phyloP scores from a whole-genome alignment of 2,329 filamentous ascomycete genomes.

The Niveomyces coronatus region DNA sequence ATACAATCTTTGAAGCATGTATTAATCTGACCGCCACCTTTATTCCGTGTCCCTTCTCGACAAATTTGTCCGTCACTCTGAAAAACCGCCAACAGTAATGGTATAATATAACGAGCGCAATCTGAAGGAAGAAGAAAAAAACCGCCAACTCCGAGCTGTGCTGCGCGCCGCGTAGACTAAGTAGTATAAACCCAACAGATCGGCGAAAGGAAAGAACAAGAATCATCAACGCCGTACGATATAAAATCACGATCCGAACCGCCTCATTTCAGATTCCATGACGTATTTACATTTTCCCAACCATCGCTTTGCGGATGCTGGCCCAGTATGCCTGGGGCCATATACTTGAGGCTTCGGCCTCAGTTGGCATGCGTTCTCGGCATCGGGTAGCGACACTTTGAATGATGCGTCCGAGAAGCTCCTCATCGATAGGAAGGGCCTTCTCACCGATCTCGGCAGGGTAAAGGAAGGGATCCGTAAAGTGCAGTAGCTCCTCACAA shows the following conservation, averaged over 20 bases:
- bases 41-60: too few species aligned
- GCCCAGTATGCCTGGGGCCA: slow-evolving; percentile 55
- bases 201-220: too few species aligned
- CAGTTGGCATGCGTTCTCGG: slow-evolving; percentile 46
- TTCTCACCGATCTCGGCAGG: slow-evolving; percentile 46
- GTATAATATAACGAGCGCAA: slow-evolving; percentile 12
- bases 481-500: slow-evolving; percentile 49
- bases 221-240: too few species aligned
- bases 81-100: slow-evolving; percentile 9
- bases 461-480: slow-evolving; percentile 53
- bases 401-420: slow-evolving; percentile 50
- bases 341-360: slow-evolving; percentile 41
- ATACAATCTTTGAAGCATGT: slow-evolving; percentile 2
- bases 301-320: slow-evolving; percentile 43
- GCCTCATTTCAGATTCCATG: too few species aligned
- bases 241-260: slow-evolving; percentile 3
- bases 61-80: too few species aligned
- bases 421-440: slow-evolving; percentile 50
- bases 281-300: slow-evolving; percentile 21
- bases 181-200: slow-evolving; percentile 12
- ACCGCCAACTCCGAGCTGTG: slow-evolving; percentile 23
- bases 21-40: background rate
- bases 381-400: slow-evolving; percentile 52
- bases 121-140: slow-evolving; percentile 16
- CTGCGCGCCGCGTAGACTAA: too few species aligned